Percentiles rank a stretch among this genome's conserved stretches.
Evolutionary conservation across 164 flowering plant genomes (phyloP).

Genomic region (Litsea cubeba): DNA sequence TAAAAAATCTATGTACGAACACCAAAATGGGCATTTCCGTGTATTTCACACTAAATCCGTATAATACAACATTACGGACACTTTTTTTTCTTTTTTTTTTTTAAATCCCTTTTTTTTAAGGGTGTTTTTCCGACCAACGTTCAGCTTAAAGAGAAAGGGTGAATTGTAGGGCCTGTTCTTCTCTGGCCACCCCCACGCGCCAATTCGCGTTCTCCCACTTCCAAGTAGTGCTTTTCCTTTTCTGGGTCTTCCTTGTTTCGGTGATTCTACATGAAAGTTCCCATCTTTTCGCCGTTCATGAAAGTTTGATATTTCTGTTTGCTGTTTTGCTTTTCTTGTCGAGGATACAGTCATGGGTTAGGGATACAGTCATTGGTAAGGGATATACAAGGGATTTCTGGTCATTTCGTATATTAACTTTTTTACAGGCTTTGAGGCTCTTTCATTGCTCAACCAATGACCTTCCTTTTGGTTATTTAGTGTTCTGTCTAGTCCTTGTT

Average conservation of each 20-base stretch:
- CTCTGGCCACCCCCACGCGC: constrained; percentile 11
- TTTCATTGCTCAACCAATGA: constrained; percentile 27
- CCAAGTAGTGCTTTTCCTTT: constrained; percentile 32
- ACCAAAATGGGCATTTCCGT: no score
- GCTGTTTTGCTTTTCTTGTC: constrained; percentile 41
- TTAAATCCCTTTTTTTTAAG: no score
- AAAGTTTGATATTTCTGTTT: constrained; percentile 37
- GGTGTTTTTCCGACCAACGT: no score
- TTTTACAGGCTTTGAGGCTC: constrained; percentile 35
- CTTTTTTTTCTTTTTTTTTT: no score
- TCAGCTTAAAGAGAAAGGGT: no score
- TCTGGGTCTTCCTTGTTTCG: constrained; percentile 55
- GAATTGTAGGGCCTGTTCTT: no score
- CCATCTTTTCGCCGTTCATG: constrained; percentile 33
- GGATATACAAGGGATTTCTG: constrained; percentile 25
- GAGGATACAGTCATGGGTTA: constrained; percentile 42
- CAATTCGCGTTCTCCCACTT: constrained; percentile 61
- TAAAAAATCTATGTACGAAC: no score
- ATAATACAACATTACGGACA: no score
- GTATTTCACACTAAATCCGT: no score
- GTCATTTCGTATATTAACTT: constrained; percentile 31
- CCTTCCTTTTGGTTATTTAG: neutral
- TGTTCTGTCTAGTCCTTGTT: constrained; percentile 46
- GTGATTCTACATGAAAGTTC: constrained; percentile 36
- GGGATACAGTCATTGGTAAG: constrained; percentile 15